Base-by-base conservation (phyloP, 2,329 filamentous ascomycete genomes). In the Thielaviopsis musarum region DNA sequence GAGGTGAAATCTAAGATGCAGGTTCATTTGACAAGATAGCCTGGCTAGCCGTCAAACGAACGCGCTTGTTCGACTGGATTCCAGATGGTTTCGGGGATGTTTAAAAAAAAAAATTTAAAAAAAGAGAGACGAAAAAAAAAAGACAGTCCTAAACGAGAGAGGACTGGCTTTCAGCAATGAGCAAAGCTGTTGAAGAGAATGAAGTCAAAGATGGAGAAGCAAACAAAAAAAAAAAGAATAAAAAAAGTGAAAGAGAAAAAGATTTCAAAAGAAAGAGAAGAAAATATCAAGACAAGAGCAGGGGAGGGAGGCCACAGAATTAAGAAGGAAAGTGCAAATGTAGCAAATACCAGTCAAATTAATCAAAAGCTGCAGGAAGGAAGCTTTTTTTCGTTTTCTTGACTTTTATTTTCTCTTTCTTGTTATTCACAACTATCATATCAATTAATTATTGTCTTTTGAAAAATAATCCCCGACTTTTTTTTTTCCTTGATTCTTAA, bases 11-110 rank as follows among this genome's bases (percentile, higher is more conserved):
- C 74, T 74, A 74, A 74, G 76, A 77, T 91, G 89, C 91, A 96
- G 89, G 89, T 93, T 95, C 91, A 95, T 95, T 89, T 91, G 88
- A 94, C 89, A 45, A 45, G 38, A 45, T n/a, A 91, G 88, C 85
- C 49, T 71, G 65, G 66, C 63, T 70, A 75, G 84, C 84, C 87
- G 88, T 79, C 89, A 93, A 94, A 85, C 78, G 89, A 95, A 84
- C 88, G 88, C 89, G 89, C 88, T 73, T 72, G 67, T 65, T 59
- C 58, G 55, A 60, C 53, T 54, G 41, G 30, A 48, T 49, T 52
- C 49, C 58, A 59, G 58, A 51, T 54, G 41, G 22, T 49, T 49
- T 52, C 34, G 30, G 56, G 49, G 15, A 61, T 56, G 52, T 28
- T 55, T 58, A 56, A 58, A 63, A 57, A 49, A 59, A 64, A 65